A percentile compares a stretch with the other conserved stretches of the same genome.
These are phyloP conservation scores for Coemansia sp. DNA, from an alignment of 192 early-diverging fungal species.

Conservation along the genomic window DNA sequence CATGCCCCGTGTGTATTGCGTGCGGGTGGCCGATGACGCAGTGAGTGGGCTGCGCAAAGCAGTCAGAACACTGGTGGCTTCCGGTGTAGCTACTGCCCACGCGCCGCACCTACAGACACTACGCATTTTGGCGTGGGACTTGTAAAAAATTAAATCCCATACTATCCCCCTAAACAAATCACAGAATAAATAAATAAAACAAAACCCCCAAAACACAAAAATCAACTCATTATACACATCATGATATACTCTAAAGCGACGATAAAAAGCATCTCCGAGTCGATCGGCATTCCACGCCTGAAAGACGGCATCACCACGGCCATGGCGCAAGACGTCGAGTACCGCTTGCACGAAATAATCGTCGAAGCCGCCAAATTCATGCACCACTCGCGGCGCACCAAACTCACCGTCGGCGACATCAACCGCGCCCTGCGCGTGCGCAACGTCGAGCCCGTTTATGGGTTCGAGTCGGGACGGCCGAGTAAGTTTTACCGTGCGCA, in stretches of 20 bases:
- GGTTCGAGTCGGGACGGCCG: conserved; percentile 70
- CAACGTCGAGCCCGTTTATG: conserved; percentile 96
- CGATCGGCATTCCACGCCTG: conserved; percentile 75
- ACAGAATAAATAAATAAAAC: no score
- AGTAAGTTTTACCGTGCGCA: conserved; percentile 70
- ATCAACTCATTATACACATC: no score
- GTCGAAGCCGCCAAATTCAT: conserved; percentile 96
- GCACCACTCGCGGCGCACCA: conserved; percentile 86
- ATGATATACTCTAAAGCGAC: conserved; percentile 46
- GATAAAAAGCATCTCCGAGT: conserved; percentile 76
- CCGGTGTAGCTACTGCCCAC: background rate
- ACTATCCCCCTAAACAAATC: no score
- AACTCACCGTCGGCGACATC: conserved; percentile 80
- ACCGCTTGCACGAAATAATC: conserved; percentile 90
- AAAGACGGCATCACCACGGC: conserved; percentile 84
- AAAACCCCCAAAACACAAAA: no score
- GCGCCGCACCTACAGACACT: background rate
- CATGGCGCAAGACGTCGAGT: conserved; percentile 91
- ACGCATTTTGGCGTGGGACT: background rate
- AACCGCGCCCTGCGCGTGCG: conserved; percentile 86
- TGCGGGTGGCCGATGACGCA: background rate
- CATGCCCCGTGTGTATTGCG: background rate
- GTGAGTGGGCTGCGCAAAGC: background rate
- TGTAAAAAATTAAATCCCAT: background rate
- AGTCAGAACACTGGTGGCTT: conserved; percentile 5